Percentiles rank a stretch among this genome's conserved stretches.
These are phyloP conservation scores for Diaporthe batatas DNA, from an alignment of 2,329 filamentous ascomycete species.

Conservation along the genomic window DNA sequence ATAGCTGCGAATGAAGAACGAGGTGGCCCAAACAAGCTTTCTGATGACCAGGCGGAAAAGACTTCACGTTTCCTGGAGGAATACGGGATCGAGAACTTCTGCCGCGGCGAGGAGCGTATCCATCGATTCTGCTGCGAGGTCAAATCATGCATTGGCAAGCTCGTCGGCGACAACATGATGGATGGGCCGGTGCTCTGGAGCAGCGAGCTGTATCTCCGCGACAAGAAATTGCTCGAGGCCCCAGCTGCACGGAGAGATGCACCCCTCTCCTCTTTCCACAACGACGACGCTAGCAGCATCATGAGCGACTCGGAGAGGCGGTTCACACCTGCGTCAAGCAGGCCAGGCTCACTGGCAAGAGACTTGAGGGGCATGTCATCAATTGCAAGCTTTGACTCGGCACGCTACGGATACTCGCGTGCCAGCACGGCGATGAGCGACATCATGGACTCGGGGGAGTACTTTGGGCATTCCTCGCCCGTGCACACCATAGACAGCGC, in stretches of 20 bases:
- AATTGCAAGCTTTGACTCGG: slow-evolving; percentile 78
- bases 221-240: slow-evolving; percentile 73
- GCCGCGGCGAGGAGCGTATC: slow-evolving; percentile 92
- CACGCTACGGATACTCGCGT: slow-evolving; percentile 71
- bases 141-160: slow-evolving; percentile 84
- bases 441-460: slow-evolving; percentile 77
- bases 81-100: slow-evolving; percentile 90
- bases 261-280: slow-evolving; percentile 60
- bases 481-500: slow-evolving; percentile 80
- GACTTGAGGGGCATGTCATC: slow-evolving; percentile 74
- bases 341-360: slow-evolving; percentile 66
- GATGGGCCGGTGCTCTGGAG: slow-evolving; percentile 93
- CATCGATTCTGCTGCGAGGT: slow-evolving; percentile 94
- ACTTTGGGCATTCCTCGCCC: slow-evolving; percentile 76
- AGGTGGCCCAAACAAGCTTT: slow-evolving; percentile 93
- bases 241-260: slow-evolving; percentile 57
- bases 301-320: slow-evolving; percentile 68
- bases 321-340: slow-evolving; percentile 56
- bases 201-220: slow-evolving; percentile 86
- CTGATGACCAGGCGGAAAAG: slow-evolving; percentile 93
- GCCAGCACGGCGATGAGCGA: slow-evolving; percentile 72
- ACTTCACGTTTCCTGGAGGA: slow-evolving; percentile 86
- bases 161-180: slow-evolving; percentile 86
- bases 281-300: slow-evolving; percentile 67
- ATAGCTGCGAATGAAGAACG: slow-evolving; percentile 86